These are phyloP conservation scores for Penicillium pulvis DNA, from an alignment of 495 filamentous ascomycete species.

Conservation along the genomic window DNA sequence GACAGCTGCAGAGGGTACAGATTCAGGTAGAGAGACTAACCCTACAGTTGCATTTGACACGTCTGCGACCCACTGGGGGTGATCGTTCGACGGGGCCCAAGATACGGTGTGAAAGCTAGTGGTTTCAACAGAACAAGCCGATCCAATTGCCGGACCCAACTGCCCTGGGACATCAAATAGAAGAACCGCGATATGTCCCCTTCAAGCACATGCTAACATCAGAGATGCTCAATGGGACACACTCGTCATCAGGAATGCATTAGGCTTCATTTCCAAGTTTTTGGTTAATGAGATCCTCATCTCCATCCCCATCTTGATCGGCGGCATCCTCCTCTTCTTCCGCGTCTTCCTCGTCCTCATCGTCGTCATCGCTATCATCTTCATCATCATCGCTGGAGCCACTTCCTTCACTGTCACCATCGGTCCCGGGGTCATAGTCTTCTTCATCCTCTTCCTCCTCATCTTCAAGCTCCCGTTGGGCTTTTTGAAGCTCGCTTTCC, in stretches of 20 bases:
- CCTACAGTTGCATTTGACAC: constrained; percentile 24
- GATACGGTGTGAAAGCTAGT: constrained; percentile 15
- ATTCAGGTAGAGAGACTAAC: constrained; percentile 5
- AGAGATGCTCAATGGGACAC: neutral
- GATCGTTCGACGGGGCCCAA: constrained; percentile 11
- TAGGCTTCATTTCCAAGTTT: constrained; percentile 48
- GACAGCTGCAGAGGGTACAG: constrained; percentile 8
- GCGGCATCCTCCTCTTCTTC: constrained; percentile 50
- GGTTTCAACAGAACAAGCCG: neutral
- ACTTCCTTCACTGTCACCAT: constrained; percentile 70
- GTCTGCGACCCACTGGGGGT: constrained; percentile 25
- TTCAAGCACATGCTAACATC: neutral
- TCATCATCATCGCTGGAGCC: constrained; percentile 59
- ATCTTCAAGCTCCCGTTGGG: constrained; percentile 63
- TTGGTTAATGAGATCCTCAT: constrained; percentile 47
- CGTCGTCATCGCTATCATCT: constrained; percentile 50
- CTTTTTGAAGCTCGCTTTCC: constrained; percentile 66
- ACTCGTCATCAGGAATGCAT: constrained; percentile 34
- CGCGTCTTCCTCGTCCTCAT: constrained; percentile 44
- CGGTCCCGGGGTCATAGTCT: constrained; percentile 83
- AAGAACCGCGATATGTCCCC: neutral
- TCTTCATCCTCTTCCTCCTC: constrained; percentile 83
- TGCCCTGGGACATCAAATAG: neutral
- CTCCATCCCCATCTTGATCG: constrained; percentile 47
- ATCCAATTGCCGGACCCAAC: constrained; percentile 5